Base-by-base conservation (phyloP, 2,329 filamentous ascomycete species). In the Hymenoscyphus scutula region DNA sequence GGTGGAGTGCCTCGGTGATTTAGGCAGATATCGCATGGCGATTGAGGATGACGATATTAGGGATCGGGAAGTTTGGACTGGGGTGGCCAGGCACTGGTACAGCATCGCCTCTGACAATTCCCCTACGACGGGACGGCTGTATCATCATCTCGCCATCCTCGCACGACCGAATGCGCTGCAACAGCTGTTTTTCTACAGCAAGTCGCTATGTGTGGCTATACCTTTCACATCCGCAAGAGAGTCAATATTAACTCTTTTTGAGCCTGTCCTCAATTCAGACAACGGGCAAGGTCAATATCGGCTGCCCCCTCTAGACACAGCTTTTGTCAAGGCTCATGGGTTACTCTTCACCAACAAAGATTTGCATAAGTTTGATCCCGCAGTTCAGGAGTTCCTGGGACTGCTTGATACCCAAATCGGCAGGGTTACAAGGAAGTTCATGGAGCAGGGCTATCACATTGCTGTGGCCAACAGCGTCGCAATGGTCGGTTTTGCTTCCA, bases 101-200 rank as follows among this genome's bases (percentile, higher is more conserved):
- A 87, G 84, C 2, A 89, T 89, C 68, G 72, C 72, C 30, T 90
- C 90, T 0, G 89, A 96, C 68, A 88, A 87, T 30, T 85, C 86
- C 0, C 91, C 93, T 0, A 83, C 83, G 0, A 87, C 89, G 0
- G 94, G 94, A 0, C 81, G 93, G 0, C 80, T 98, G 0, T 95
- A 97, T 63, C 92, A 98, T 68, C 92, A 97, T 70, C 78, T 97
- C 0, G 94, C 92, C 0, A 93, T 94, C 29, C 74, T 94, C 0
- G 88, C 90, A 0, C 77, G 89, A 0, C 89, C 89, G 0, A 87
- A 90, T 63, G 83, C 83, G 0, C 75, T 92, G 0, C 85, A 89
- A 61, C 90, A 94, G 71, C 75, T 93, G 0, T 92, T 85, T 69
- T 90, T 85, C 64, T 94, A 92, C 67, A 77, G 81, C 0, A 91